phyloP scores from a whole-genome alignment of 441 rosid species.

The Mallotus japonicus region DNA sequence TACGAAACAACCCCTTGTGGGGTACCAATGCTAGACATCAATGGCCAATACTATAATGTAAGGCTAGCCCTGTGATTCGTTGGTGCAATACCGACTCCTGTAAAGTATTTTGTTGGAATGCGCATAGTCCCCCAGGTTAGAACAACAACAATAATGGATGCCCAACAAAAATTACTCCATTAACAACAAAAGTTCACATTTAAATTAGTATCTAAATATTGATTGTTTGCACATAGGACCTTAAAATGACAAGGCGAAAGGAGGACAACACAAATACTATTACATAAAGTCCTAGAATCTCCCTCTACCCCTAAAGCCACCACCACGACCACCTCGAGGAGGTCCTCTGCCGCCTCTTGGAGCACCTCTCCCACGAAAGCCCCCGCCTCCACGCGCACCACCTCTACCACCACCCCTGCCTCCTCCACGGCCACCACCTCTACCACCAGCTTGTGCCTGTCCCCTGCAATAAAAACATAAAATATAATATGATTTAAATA shows the following conservation, averaged over 20 bases:
- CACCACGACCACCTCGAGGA: constrained; percentile 62
- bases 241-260: constrained; percentile 18
- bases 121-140: neutral
- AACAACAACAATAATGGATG: neutral
- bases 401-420: constrained; percentile 60
- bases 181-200: constrained; percentile 16
- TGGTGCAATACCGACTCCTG: neutral
- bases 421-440: constrained; percentile 65
- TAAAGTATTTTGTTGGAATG: neutral
- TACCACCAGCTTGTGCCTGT: constrained; percentile 31
- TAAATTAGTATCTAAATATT: constrained; percentile 16
- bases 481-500: neutral
- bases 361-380: constrained; percentile 65
- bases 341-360: constrained; percentile 72
- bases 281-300: constrained; percentile 43
- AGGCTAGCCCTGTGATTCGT: neutral
- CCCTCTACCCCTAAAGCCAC: constrained; percentile 86
- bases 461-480: constrained; percentile 42
- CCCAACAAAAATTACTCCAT: constrained; percentile 19
- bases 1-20: neutral
- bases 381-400: constrained; percentile 44
- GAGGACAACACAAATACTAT: constrained; percentile 21
- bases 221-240: constrained; percentile 16
- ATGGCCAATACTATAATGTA: neutral
- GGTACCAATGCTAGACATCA: neutral